phyloP scores from a whole-genome alignment of 2,329 filamentous ascomycete species.

The Monilinia vaccinii-corymbosi region DNA sequence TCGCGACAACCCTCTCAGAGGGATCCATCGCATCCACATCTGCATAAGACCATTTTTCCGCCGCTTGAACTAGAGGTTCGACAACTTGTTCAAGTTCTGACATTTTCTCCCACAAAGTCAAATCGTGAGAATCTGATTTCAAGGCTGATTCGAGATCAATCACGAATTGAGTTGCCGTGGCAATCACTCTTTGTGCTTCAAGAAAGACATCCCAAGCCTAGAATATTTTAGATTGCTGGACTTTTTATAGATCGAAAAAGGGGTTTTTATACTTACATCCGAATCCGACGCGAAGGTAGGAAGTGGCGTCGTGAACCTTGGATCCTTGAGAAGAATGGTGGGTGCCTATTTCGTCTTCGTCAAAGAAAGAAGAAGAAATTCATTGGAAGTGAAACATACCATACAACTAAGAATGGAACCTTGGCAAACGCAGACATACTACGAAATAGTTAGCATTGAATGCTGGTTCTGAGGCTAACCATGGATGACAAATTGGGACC shows the following conservation, averaged over 20 bases:
- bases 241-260: background rate
- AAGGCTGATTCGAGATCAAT: slow-evolving; percentile 38
- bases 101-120: slow-evolving; percentile 30
- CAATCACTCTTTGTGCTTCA: slow-evolving; percentile 39
- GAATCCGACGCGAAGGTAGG: slow-evolving; percentile 35
- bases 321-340: slow-evolving; percentile 35
- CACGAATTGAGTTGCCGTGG: slow-evolving; percentile 39
- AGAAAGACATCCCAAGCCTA: slow-evolving; percentile 35
- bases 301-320: slow-evolving; percentile 37
- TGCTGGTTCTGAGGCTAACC: background rate
- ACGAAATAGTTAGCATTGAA: background rate
- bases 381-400: slow-evolving; percentile 26
- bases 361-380: background rate
- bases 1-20: slow-evolving; percentile 34
- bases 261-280: slow-evolving; percentile 25
- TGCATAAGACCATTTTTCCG: slow-evolving; percentile 21
- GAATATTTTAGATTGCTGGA: background rate
- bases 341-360: slow-evolving; percentile 30
- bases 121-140: slow-evolving; percentile 32
- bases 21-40: slow-evolving; percentile 30
- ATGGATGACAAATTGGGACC: slow-evolving; percentile 9
- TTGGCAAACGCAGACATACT: slow-evolving; percentile 43
- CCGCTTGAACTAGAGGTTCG: slow-evolving; percentile 19
- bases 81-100: slow-evolving; percentile 21
- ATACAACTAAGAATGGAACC: slow-evolving; percentile 42